These are phyloP conservation scores for Colletotrichum lentis DNA, from an alignment of 2,329 filamentous ascomycete species.

Conservation along the genomic window DNA sequence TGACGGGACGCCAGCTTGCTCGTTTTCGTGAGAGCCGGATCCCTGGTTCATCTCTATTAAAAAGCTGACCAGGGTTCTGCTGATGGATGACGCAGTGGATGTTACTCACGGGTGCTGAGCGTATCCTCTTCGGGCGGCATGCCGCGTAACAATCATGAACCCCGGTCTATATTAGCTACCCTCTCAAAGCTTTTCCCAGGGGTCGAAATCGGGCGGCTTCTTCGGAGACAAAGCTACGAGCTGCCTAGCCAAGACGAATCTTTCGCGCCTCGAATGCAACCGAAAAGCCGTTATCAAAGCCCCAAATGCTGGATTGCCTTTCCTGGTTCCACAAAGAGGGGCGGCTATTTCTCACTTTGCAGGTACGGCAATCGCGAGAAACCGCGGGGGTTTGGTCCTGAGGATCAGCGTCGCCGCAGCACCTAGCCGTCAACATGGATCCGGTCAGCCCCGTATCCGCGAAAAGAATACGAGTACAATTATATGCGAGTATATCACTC, in stretches of 20 bases:
- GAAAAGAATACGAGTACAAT: constrained; percentile 27
- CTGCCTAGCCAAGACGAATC: constrained; percentile 12
- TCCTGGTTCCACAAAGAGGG: neutral
- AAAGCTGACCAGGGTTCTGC: constrained; percentile 17
- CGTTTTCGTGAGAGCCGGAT: constrained; percentile 21
- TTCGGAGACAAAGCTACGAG: constrained; percentile 24
- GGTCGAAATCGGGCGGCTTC: constrained; percentile 14
- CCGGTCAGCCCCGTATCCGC: neutral
- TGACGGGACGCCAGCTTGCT: constrained; percentile 21
- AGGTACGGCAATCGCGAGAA: constrained; percentile 19
- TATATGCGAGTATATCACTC: neutral
- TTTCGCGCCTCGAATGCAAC: neutral
- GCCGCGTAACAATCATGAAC: constrained; percentile 30
- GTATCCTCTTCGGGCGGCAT: constrained; percentile 15
- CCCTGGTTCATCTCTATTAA: constrained; percentile 20
- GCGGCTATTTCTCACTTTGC: neutral
- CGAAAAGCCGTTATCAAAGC: constrained; percentile 19
- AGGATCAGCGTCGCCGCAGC: constrained; percentile 13
- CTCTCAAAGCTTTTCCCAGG: constrained; percentile 6
- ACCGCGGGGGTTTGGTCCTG: neutral
- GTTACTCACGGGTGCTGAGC: constrained; percentile 10
- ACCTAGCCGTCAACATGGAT: constrained; percentile 5
- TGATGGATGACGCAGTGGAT: constrained; percentile 32
- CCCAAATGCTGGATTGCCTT: neutral
- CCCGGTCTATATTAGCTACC: constrained; percentile 21